phyloP scores from a whole-genome alignment of 2,329 filamentous ascomycete species.

The Arthrobotrys sinensis region DNA sequence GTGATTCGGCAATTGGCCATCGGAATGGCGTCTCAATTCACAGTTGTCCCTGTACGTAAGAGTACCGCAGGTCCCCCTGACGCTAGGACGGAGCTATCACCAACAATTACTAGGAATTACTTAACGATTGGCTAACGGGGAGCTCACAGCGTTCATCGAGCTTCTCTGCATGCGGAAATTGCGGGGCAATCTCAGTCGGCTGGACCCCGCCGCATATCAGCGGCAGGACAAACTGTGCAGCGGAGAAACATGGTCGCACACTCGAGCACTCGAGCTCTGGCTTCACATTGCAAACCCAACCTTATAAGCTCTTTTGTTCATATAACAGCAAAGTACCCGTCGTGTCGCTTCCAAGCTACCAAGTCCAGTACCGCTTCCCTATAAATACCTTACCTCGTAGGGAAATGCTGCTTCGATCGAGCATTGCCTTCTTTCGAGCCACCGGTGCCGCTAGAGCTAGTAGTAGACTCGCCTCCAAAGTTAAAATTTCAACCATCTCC shows the following conservation, averaged over 20 bases:
- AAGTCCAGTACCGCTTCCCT: background rate
- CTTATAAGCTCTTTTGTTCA: background rate
- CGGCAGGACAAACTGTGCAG: constrained; percentile 50
- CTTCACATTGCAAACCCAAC: constrained; percentile 2
- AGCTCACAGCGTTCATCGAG: constrained; percentile 10
- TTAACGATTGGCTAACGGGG: constrained; percentile 43
- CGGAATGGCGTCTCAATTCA: background rate
- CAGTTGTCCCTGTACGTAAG: background rate
- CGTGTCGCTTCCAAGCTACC: background rate
- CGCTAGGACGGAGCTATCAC: background rate
- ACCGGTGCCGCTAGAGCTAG: constrained; percentile 27
- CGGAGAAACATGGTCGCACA: constrained; percentile 9
- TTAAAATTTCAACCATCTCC: constrained; percentile 46
- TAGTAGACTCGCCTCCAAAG: constrained; percentile 16
- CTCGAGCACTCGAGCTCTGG: background rate
- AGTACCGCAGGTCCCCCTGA: constrained; percentile 7
- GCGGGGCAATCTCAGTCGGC: constrained; percentile 44
- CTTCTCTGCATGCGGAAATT: constrained; percentile 34
- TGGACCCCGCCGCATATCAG: constrained; percentile 59
- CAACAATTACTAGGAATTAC: constrained; percentile 8
- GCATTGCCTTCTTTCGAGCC: constrained; percentile 43
- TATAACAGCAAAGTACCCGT: background rate
- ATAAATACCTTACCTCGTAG: constrained; percentile 18
- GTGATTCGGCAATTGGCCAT: background rate
- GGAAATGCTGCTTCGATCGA: constrained; percentile 55